These are phyloP conservation scores for Blastomyces parvus DNA, from an alignment of 2,329 filamentous ascomycete genomes.

Conservation along the genomic window DNA sequence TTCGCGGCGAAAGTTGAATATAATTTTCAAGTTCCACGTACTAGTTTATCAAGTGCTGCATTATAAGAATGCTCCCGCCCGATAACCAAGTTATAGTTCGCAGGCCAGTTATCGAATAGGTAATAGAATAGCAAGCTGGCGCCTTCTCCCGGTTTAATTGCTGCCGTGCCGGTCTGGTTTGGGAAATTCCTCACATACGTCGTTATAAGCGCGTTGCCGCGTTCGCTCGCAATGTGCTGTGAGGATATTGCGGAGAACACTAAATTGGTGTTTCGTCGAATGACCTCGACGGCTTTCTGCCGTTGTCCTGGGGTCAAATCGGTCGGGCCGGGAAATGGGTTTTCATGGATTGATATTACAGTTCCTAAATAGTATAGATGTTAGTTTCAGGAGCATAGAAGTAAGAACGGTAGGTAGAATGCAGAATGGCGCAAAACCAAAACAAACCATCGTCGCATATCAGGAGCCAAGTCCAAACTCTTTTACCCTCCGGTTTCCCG, in stretches of 20 bases:
- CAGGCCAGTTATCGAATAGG: conserved; percentile 58
- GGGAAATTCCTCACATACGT: conserved; percentile 35
- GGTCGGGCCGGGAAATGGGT: conserved; percentile 42
- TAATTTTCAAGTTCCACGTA: conserved; percentile 21
- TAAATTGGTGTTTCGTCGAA: conserved; percentile 50
- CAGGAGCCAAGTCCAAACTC: conserved; percentile 63
- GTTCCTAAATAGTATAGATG: conserved; percentile 43
- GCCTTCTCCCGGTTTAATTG: conserved; percentile 41
- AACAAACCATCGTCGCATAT: conserved; percentile 53
- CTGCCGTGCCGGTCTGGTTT: conserved; percentile 23
- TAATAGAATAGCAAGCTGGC: conserved; percentile 58
- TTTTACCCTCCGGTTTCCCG: conserved; percentile 40
- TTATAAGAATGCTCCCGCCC: conserved; percentile 46
- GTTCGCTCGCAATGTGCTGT: conserved; percentile 37
- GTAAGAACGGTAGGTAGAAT: no score
- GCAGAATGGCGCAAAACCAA: background rate
- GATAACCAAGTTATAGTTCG: conserved; percentile 52
- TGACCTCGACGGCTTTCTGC: conserved; percentile 25
- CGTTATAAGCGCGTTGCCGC: conserved; percentile 44
- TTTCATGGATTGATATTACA: conserved; percentile 60
- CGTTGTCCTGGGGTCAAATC: conserved; percentile 23
- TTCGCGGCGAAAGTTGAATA: background rate
- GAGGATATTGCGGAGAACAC: conserved; percentile 54
- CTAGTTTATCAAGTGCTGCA: conserved; percentile 41
- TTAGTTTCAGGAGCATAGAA: background rate